Percentiles rank a stretch among this genome's conserved stretches.
Evolutionary conservation across 176 grass and related monocot genomes (phyloP).

Genomic region (Aechmea fasciata): DNA sequence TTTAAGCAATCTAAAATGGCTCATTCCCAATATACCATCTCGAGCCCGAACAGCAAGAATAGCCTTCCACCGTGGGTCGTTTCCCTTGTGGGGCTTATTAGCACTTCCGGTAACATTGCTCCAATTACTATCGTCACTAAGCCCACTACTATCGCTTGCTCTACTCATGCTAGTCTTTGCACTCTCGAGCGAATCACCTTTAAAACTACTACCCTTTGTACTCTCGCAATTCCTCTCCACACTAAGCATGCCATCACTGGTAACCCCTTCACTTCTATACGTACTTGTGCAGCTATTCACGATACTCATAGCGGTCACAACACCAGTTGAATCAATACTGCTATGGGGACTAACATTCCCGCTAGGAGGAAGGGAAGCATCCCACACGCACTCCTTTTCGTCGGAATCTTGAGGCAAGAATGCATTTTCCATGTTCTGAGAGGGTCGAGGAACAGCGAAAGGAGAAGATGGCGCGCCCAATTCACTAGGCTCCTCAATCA

Average conservation of each 20-base stretch:
- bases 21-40: slow-evolving; percentile 76
- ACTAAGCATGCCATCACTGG: slow-evolving; percentile 30
- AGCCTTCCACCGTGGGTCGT: slow-evolving; percentile 85
- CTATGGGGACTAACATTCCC: slow-evolving; percentile 95
- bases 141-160: slow-evolving; percentile 74
- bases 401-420: slow-evolving; percentile 53
- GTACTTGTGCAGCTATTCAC: slow-evolving; percentile 37
- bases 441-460: slow-evolving; percentile 21
- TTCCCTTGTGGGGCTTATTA: slow-evolving; percentile 93
- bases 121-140: slow-evolving; percentile 90
- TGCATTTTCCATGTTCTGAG: slow-evolving; percentile 27
- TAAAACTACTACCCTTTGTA: slow-evolving; percentile 40
- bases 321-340: slow-evolving; percentile 78
- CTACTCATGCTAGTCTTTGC: slow-evolving; percentile 87
- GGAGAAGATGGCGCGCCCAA: slow-evolving; percentile 26
- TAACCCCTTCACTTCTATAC: slow-evolving; percentile 46
- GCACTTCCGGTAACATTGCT: slow-evolving; percentile 69
- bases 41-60: slow-evolving; percentile 70
- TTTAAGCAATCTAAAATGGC: slow-evolving; percentile 87
- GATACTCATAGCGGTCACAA: slow-evolving; percentile 47
- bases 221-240: slow-evolving; percentile 40
- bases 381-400: slow-evolving; percentile 91
- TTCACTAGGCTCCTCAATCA: slow-evolving; percentile 37
- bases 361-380: slow-evolving; percentile 77
- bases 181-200: slow-evolving; percentile 63